Percentiles rank a stretch among this genome's conserved stretches.
These are phyloP conservation scores for Aspergillus quadricinctus DNA, from an alignment of 2,329 filamentous ascomycete genomes.

Conservation along the genomic window DNA sequence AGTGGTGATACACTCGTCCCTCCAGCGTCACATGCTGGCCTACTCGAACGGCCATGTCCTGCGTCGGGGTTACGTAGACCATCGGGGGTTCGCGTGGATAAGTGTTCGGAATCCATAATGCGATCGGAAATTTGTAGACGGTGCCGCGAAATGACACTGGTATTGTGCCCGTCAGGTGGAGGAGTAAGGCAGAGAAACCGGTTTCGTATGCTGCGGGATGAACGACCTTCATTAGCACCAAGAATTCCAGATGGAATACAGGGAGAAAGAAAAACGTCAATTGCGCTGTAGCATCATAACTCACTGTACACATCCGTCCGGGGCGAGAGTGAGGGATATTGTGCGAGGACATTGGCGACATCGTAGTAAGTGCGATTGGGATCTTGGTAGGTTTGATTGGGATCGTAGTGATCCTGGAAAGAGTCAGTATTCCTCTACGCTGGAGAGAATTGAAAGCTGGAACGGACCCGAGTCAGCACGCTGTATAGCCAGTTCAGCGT, in stretches of 20 bases:
- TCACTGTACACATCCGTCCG: slow-evolving; percentile 94
- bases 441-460: slow-evolving; percentile 4
- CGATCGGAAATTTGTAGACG: slow-evolving; percentile 85
- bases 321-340: slow-evolving; percentile 74
- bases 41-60: slow-evolving; percentile 82
- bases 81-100: slow-evolving; percentile 85
- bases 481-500: slow-evolving; percentile 95
- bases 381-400: slow-evolving; percentile 79
- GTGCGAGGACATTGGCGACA: slow-evolving; percentile 73
- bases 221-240: slow-evolving; percentile 17
- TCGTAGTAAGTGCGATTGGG: slow-evolving; percentile 91
- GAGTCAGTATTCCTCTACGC: slow-evolving; percentile 4
- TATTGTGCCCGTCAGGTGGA: slow-evolving; percentile 81
- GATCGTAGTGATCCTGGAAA: slow-evolving; percentile 33
- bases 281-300: slow-evolving; percentile 22
- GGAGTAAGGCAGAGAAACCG: slow-evolving; percentile 77
- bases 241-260: slow-evolving; percentile 1
- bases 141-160: slow-evolving; percentile 88
- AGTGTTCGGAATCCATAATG: slow-evolving; percentile 86
- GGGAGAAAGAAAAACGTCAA: slow-evolving; percentile 1
- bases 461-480: slow-evolving; percentile 68
- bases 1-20: slow-evolving; percentile 92
- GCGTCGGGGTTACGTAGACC: slow-evolving; percentile 81
- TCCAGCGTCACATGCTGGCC: slow-evolving; percentile 94
- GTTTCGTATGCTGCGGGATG: slow-evolving; percentile 70